Conservation (phyloP, 2,329 filamentous ascomycete genomes). For the Cladosporium velox region DNA sequence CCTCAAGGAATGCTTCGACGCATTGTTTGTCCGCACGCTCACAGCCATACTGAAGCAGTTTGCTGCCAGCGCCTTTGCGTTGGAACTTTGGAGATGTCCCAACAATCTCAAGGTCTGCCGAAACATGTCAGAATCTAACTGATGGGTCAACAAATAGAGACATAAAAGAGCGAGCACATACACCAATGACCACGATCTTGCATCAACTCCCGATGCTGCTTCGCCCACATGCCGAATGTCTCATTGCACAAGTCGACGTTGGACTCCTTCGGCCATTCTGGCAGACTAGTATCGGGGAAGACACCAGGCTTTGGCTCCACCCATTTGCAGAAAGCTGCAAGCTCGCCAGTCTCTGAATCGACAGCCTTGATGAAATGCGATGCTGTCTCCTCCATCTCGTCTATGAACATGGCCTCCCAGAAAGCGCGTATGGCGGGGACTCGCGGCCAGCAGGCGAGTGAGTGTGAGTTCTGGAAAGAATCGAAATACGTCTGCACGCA, state of each 20-base stretch:
- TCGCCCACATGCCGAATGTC: constrained; percentile 34
- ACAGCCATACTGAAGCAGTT: constrained; percentile 42
- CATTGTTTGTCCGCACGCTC: constrained; percentile 41
- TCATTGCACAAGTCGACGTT: constrained; percentile 29
- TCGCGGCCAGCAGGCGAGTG: constrained; percentile 34
- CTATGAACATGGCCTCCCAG: constrained; percentile 31
- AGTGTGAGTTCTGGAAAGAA: constrained; percentile 35
- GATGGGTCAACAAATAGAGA: not conserved
- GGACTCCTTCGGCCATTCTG: constrained; percentile 32
- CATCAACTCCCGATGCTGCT: constrained; percentile 29
- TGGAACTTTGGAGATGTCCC: constrained; percentile 42
- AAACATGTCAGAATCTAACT: not conserved
- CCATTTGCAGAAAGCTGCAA: constrained; percentile 33
- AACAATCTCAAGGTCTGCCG: constrained; percentile 35
- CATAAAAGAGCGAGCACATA: constrained; percentile 22
- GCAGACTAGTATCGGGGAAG: constrained; percentile 25
- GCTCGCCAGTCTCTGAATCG: constrained; percentile 21
- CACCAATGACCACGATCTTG: constrained; percentile 34
- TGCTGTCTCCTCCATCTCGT: constrained; percentile 28
- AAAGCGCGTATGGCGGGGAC: constrained; percentile 27
- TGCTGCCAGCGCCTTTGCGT: constrained; percentile 40
- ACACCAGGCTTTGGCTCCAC: constrained; percentile 27
- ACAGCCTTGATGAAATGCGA: constrained; percentile 33
- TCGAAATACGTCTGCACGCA: constrained; percentile 32
- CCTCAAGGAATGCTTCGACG: constrained; percentile 42